Evolutionary conservation across 2,329 filamentous ascomycete species (phyloP), one percentile per base, ranked within the genome.

Genomic region (Diaporthe sp.): DNA sequence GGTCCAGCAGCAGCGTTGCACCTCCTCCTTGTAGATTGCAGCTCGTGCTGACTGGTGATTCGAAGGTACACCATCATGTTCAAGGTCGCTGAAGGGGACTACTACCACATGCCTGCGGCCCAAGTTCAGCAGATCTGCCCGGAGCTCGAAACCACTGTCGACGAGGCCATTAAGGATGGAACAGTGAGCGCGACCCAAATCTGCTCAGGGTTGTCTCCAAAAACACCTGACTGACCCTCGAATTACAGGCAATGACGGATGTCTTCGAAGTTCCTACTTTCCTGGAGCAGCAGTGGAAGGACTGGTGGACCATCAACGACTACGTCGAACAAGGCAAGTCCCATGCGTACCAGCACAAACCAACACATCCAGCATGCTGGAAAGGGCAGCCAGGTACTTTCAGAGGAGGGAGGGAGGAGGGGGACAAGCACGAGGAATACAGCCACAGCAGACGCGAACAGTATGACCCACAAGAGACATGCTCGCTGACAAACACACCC

Each of bases 281-380:
- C 22, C 30, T 66, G 15, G 44, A 51, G 27, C 22, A 35, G 7
- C 27, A 17, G 4, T 66, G 42, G 42, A 51, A 66, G 30, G 19
- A 66, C 30, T 35, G 61, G 27, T 66, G 61, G 61, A 25, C 30
- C 9, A 15, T 66, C 42, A 51, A 66, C 3, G 42, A 66, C 30
- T 35, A 50, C 61, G 51, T 66, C 4, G 30, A 5, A 22, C 42
- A 25, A 51, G 61, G 27, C 30, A 50, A 35, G 27, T 50, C 37
- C 13, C 13, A 27, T 15, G n/a, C n/a, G n/a, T n/a, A n/a, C n/a
- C 7, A 61, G 22, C 2, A 5, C 7, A 32, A 42, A 30, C 3
- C 3, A 32, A 65, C 19, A 47, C 25, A 15, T 42, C 39, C n/a
- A n/a, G n/a, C n/a, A n/a, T n/a, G n/a, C n/a, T n/a, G n/a, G n/a